These are phyloP conservation scores for Pseudogymnoascus destructans DNA, from an alignment of 2,329 filamentous ascomycete species.

Conservation along the genomic window DNA sequence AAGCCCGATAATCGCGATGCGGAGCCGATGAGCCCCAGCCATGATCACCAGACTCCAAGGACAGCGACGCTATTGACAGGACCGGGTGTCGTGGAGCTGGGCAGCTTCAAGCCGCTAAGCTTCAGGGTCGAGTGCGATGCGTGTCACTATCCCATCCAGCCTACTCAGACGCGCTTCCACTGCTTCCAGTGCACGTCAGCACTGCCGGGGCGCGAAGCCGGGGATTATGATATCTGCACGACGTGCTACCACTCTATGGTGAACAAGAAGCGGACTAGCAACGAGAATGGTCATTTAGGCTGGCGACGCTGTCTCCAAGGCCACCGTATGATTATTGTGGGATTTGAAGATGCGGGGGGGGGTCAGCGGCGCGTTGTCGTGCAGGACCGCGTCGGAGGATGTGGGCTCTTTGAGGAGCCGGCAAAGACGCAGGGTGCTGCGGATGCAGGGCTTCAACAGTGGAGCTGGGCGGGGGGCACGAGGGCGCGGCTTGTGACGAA, in stretches of 20 bases:
- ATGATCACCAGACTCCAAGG: constrained; percentile 32
- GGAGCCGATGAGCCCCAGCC: constrained; percentile 31
- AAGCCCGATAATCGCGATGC: constrained; percentile 26
- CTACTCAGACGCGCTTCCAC: constrained; percentile 60
- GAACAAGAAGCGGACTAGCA: constrained; percentile 48
- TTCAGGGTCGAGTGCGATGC: constrained; percentile 69
- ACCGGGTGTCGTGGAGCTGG: constrained; percentile 32
- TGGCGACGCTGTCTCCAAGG: constrained; percentile 73
- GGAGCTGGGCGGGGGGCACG: constrained; percentile 37
- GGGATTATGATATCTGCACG: constrained; percentile 80
- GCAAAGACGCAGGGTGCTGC: constrained; percentile 20
- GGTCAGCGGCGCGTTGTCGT: constrained; percentile 57
- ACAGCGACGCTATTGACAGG: constrained; percentile 37
- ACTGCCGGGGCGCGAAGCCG: constrained; percentile 29
- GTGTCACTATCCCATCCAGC: constrained; percentile 59
- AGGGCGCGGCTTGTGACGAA: constrained; percentile 35
- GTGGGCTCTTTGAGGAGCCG: constrained; percentile 48
- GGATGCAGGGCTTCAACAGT: constrained; percentile 32
- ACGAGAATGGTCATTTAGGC: constrained; percentile 63
- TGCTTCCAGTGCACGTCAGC: constrained; percentile 59
- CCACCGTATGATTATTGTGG: constrained; percentile 74
- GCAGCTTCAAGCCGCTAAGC: constrained; percentile 51
- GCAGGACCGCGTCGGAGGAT: constrained; percentile 65
- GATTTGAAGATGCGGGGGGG: constrained; percentile 55
- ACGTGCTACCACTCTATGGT: constrained; percentile 63